phyloP scores from a whole-genome alignment of 768 basidiomycete species.

The Scleroderma citrinum region DNA sequence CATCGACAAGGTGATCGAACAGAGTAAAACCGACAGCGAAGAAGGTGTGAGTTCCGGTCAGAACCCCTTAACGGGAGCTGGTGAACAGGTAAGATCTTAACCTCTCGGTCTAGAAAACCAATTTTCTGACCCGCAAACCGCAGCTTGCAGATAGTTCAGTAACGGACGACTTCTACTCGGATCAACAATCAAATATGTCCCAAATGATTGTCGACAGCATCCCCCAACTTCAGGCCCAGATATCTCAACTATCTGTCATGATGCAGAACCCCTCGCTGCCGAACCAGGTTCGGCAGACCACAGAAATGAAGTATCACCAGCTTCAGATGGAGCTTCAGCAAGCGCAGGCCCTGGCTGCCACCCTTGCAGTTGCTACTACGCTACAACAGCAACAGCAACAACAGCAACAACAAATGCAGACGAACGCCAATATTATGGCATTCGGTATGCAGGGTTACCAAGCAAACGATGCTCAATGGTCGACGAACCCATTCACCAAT shows the following conservation, averaged over 20 bases:
- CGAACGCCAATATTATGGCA: conserved; percentile 26
- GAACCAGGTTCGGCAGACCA: conserved; percentile 64
- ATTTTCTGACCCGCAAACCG: conserved; percentile 2
- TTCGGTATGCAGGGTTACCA: conserved; percentile 42
- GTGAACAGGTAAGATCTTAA: conserved; percentile 34
- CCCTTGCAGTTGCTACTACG: conserved; percentile 51
- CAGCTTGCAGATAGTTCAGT: conserved; percentile 24
- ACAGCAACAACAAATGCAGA: conserved; percentile 36
- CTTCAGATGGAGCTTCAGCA: conserved; percentile 75
- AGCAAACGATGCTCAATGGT: conserved; percentile 31
- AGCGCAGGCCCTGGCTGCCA: conserved; percentile 66
- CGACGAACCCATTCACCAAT: conserved; percentile 45
- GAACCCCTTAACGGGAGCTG: conserved; percentile 12
- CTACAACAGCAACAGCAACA: conserved; percentile 51
- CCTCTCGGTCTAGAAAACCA: not conserved
- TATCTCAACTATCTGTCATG: conserved; percentile 72
- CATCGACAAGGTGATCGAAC: conserved; percentile 75
- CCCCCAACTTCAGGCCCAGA: conserved; percentile 80
- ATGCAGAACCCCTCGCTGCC: conserved; percentile 76
- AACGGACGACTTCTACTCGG: conserved; percentile 65
- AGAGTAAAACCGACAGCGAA: conserved; percentile 60
- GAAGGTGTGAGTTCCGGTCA: conserved; percentile 32
- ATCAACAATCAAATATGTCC: conserved; percentile 68
- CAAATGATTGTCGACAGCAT: conserved; percentile 71
- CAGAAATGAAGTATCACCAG: conserved; percentile 79